A percentile compares a stretch with the other conserved stretches of the same genome.
phyloP scores from a whole-genome alignment of 2,329 filamentous ascomycete species.

The Fusarium mundagurra region DNA sequence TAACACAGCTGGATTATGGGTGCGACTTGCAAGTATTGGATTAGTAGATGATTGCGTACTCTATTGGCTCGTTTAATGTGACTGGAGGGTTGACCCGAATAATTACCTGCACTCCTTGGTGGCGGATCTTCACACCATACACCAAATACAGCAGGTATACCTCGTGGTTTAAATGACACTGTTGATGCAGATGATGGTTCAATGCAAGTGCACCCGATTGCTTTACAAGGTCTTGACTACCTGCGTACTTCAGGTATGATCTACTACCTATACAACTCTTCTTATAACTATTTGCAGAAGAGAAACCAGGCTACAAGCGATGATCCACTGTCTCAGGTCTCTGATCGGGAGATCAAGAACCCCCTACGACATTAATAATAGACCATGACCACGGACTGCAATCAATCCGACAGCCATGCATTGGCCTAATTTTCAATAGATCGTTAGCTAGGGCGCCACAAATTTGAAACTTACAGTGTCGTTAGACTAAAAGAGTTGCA shows the following conservation, averaged over 20 bases:
- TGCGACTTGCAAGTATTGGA: conserved; percentile 10
- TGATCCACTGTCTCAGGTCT: conserved; percentile 42
- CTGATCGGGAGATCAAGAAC: conserved; percentile 27
- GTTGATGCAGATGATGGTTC: background rate
- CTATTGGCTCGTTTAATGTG: conserved; percentile 20
- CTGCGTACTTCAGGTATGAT: conserved; percentile 11
- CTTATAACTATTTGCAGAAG: background rate
- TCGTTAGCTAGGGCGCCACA: conserved; percentile 20
- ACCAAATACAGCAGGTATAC: conserved; percentile 32
- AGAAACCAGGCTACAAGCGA: conserved; percentile 7
- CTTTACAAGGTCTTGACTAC: background rate
- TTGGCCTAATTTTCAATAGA: conserved; percentile 22
- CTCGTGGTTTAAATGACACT: conserved; percentile 12
- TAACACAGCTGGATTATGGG: conserved; percentile 19
- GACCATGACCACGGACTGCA: background rate
- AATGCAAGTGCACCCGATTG: conserved; percentile 2
- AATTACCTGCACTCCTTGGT: conserved; percentile 27
- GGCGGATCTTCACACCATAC: conserved; percentile 39
- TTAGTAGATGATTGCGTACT: background rate
- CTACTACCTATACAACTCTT: conserved; percentile 19
- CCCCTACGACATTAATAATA: conserved; percentile 9
- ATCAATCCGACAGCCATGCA: conserved; percentile 3
- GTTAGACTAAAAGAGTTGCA: background rate
- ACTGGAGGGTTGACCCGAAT: conserved; percentile 3
- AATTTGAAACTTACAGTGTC: background rate